These are phyloP conservation scores for Cucumis cinereus DNA, from an alignment of 306 rosid genomes.

Conservation along the genomic window DNA sequence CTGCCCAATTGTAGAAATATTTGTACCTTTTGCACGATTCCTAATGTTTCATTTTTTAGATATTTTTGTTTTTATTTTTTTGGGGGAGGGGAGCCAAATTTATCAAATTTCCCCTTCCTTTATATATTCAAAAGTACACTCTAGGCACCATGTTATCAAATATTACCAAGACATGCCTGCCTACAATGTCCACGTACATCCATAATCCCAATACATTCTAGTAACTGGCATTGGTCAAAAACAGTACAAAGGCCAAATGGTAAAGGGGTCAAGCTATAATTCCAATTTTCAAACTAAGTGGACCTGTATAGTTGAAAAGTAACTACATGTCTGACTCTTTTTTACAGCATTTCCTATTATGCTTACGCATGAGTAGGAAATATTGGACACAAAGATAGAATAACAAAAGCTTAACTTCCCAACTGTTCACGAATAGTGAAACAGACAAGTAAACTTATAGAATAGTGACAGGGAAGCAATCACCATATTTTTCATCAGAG, in stretches of 20 bases:
- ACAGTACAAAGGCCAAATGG: no score
- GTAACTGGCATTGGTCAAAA: no score
- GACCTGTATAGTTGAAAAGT: not conserved
- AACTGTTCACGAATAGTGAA: not conserved
- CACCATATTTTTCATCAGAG: constrained; percentile 86
- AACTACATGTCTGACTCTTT: not conserved
- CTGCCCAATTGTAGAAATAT: not conserved
- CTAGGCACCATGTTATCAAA: no score
- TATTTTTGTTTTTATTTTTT: not conserved
- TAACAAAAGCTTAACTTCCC: not conserved
- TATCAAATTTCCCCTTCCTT: no score
- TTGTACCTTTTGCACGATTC: not conserved
- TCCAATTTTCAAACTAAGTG: not conserved
- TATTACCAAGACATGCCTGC: no score
- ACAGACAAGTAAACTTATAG: not conserved
- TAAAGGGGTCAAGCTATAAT: no score
- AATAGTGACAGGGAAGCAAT: constrained; percentile 11
- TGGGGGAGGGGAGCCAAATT: not conserved
- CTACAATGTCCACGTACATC: no score
- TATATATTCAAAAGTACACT: no score
- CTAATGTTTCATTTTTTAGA: not conserved
- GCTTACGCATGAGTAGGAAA: not conserved
- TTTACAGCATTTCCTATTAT: not conserved
- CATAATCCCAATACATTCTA: no score
- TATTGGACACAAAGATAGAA: not conserved